Conservation (phyloP, 768 basidiomycete genomes). For the Lactarius sanguifluus region DNA sequence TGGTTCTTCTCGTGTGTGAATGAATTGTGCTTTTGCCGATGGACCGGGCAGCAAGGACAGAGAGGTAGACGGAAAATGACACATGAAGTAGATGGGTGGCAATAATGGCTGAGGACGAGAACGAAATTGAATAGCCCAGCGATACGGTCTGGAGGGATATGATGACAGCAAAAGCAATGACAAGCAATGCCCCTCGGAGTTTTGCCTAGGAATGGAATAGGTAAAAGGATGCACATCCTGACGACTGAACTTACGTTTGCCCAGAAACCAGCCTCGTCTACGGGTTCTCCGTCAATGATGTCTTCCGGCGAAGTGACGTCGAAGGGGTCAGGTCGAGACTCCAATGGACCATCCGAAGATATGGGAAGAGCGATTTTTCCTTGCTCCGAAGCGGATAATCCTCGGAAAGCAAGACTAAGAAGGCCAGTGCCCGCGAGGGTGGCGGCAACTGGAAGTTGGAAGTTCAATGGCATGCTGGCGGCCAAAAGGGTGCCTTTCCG, state of each 20-base stretch:
- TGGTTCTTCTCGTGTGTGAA: constrained; percentile 40
- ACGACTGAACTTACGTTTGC: constrained; percentile 41
- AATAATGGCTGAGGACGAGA: constrained; percentile 34
- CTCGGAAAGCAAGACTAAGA: constrained; percentile 47
- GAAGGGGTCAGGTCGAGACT: constrained; percentile 52
- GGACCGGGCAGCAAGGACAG: constrained; percentile 52
- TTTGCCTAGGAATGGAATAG: constrained; percentile 10
- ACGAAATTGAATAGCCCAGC: constrained; percentile 54
- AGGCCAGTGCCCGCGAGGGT: constrained; percentile 45
- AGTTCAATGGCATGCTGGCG: constrained; percentile 51
- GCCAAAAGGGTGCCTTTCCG: not conserved
- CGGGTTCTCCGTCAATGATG: constrained; percentile 61
- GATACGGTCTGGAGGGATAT: constrained; percentile 52
- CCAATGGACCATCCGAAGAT: constrained; percentile 33
- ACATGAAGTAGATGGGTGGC: constrained; percentile 47
- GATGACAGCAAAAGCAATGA: constrained; percentile 47
- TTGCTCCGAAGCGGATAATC: constrained; percentile 42
- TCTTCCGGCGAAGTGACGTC: constrained; percentile 75
- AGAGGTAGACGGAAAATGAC: constrained; percentile 58
- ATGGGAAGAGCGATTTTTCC: constrained; percentile 55
- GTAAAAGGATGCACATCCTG: not conserved
- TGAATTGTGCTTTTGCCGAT: constrained; percentile 45
- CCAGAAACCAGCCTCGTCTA: constrained; percentile 64
- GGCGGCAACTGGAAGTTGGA: constrained; percentile 56
- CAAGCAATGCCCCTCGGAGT: constrained; percentile 32